Evolutionary conservation across 1,139 yeast genomes (phyloP), one percentile per base, ranked within the genome.

Genomic region (Saccharomyces uvarum): DNA sequence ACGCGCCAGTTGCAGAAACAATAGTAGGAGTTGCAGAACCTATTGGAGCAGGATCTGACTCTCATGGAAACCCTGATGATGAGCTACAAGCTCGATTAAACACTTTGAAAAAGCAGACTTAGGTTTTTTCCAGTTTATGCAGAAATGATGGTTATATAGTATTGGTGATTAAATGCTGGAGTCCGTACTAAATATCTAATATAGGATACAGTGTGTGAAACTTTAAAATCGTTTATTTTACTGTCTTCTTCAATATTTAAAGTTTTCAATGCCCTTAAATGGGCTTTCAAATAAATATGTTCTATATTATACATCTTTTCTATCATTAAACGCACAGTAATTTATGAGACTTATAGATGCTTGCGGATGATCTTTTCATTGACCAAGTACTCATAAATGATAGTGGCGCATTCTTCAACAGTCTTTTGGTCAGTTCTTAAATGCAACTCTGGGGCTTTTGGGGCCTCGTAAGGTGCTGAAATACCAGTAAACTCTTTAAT

Each of bases 401-500:
- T 77, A 63, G 79, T 75, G 41, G 95, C 96, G 62, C 91, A 82
- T 67, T 89, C 87, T 75, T 91, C 97, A 49, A 89, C 80, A 29
- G 87, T 73, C 56, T 78, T 75, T 64, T 84, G 79, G 68, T 85
- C 84, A 60, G 93, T 88, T 64, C 81, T 81, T 68, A 91, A 75
- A 68, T 86, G 93, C 60, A 91, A 77, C 74, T 91, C 98, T 46
- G 98, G 88, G 38, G 74, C 68, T 60, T 80, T 85, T 51, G 98
- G 98, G 1, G 88, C 95, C 76, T 91, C 98, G 70, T 91, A 91
- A 44, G 98, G 98, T 14, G 97, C 97, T 62, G 91, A 84, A 58
- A 91, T 85, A 55, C 98, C 98, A 24, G 98, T 91, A 75, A 91
- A 91, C 69, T 91, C 96, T 73, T 88, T 88, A 70, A 91, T 91